Percentiles rank a stretch among this genome's conserved stretches.
Conservation (phyloP, 192 early-diverging fungal genomes). For the Neocallimastix lanati region DNA sequence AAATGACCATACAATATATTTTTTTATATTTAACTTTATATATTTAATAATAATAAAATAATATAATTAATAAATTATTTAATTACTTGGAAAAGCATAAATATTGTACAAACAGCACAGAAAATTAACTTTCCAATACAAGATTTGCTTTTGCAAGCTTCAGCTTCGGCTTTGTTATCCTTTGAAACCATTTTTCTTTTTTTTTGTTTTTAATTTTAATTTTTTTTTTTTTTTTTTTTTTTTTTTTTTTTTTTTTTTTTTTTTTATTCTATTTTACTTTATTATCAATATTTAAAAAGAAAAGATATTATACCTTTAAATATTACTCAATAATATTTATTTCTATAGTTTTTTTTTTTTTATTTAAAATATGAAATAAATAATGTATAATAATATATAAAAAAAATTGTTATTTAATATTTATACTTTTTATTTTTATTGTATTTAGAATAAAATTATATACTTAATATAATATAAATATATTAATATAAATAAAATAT, state of each 20-base stretch:
- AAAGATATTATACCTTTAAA: neutral
- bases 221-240: neutral
- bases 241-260: neutral
- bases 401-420: no score
- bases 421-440: no score
- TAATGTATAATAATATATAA: no score
- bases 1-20: no score
- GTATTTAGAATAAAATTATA: no score
- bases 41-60: no score
- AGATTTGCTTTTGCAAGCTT: neutral
- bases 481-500: no score
- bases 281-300: neutral
- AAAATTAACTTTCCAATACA: neutral
- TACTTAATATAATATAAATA: no score
- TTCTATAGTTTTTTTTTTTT: no score
- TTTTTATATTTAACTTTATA: no score
- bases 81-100: neutral
- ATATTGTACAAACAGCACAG: neutral
- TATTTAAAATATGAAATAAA: no score
- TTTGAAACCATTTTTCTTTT: neutral
- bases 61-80: neutral
- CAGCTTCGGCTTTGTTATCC: neutral
- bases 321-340: neutral
- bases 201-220: neutral
- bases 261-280: neutral